Percentiles rank a stretch among this genome's conserved stretches.
Evolutionary conservation across 179 eudicot species (phyloP).

Genomic region (Camellia oleifera): DNA sequence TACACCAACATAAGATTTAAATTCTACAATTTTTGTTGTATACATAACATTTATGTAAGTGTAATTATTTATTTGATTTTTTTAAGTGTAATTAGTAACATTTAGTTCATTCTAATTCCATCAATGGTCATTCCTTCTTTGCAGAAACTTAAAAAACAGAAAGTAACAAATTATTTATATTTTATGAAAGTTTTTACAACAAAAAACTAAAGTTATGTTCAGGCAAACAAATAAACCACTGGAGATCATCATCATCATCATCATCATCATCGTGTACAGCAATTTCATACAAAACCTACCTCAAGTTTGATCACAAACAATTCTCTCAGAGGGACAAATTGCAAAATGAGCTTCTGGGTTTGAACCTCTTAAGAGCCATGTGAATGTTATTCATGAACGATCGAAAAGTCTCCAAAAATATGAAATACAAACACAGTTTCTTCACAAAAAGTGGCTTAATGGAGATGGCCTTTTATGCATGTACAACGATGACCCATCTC

Average conservation of each 20-base stretch:
- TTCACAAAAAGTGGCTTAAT: background rate
- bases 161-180: background rate
- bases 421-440: slow-evolving; percentile 9
- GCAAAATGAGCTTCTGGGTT: background rate
- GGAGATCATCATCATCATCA: background rate
- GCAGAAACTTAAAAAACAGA: background rate
- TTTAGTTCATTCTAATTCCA: background rate
- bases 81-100: too few species aligned
- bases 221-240: slow-evolving; percentile 14
- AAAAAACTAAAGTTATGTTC: slow-evolving; percentile 12
- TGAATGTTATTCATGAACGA: background rate
- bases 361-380: background rate
- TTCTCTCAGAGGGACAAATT: background rate
- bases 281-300: slow-evolving; percentile 21
- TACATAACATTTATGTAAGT: too few species aligned
- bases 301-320: slow-evolving; percentile 6
- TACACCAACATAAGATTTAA: too few species aligned
- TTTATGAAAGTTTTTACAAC: background rate
- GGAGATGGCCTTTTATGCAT: background rate
- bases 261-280: slow-evolving; percentile 1
- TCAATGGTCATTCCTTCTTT: background rate
- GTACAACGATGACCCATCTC: background rate
- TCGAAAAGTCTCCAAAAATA: background rate
- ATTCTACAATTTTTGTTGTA: too few species aligned
- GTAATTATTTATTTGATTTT: too few species aligned